Percentiles rank a stretch among this genome's conserved stretches.
phyloP scores from a whole-genome alignment of 768 basidiomycete species.

The Daedaleopsis sinensis region DNA sequence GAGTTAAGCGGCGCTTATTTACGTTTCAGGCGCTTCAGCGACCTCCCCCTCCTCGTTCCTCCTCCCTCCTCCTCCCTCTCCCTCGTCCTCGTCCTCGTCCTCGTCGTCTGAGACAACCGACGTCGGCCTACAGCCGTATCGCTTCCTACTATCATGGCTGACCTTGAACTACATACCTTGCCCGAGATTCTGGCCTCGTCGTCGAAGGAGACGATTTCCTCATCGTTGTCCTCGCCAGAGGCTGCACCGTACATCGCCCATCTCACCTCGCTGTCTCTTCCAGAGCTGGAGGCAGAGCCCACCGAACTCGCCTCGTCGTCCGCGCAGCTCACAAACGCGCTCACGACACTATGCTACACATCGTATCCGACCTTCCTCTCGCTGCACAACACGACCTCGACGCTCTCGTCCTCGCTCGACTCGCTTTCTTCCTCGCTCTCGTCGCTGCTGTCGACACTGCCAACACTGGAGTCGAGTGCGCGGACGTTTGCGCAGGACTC shows the following conservation, averaged over 20 bases:
- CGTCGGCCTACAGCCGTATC: too few species aligned
- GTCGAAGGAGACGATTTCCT: conserved; percentile 19
- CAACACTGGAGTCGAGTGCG: conserved; percentile 75
- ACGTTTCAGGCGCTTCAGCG: too few species aligned
- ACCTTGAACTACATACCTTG: conserved; percentile 19
- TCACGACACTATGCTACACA: conserved; percentile 87
- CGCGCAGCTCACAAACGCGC: conserved; percentile 83
- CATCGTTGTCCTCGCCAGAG: conserved; percentile 25
- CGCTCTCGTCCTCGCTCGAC: conserved; percentile 70
- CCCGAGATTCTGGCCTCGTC: conserved; percentile 25
- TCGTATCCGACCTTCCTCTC: conserved; percentile 92
- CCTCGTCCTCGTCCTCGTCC: background rate
- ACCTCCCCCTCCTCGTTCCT: too few species aligned
- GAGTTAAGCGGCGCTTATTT: too few species aligned
- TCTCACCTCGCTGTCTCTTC: conserved; percentile 66
- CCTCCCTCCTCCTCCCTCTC: too few species aligned
- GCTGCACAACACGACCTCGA: conserved; percentile 79
- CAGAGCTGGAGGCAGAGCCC: conserved; percentile 74
- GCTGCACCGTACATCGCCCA: conserved; percentile 58
- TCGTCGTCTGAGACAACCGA: background rate
- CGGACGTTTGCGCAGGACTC: conserved; percentile 72
- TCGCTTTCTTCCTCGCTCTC: conserved; percentile 77
- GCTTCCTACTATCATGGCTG: background rate
- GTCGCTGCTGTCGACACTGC: conserved; percentile 70
- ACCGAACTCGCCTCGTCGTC: conserved; percentile 78